These are phyloP conservation scores for Gaillardinia entomophila DNA, from an alignment of 805 yeast genomes.

Conservation along the genomic window DNA sequence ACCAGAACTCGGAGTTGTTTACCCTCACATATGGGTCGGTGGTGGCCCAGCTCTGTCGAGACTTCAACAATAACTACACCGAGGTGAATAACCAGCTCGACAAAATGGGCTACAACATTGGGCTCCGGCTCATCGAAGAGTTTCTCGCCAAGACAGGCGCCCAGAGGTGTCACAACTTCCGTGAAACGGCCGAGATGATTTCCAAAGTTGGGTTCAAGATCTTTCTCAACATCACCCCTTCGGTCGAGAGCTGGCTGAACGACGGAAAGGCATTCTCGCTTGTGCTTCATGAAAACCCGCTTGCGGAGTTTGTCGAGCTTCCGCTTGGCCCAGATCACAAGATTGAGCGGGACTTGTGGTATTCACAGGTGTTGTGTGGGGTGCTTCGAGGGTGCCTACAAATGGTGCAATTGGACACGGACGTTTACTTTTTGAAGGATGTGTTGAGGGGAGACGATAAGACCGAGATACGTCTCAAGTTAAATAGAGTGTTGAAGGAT, in stretches of 20 bases:
- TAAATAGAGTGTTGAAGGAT: constrained; percentile 73
- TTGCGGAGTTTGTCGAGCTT: constrained; percentile 91
- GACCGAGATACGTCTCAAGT: constrained; percentile 73
- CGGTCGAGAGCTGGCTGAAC: constrained; percentile 65
- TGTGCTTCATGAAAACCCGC: constrained; percentile 76
- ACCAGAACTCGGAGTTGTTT: constrained; percentile 81
- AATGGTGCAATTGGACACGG: constrained; percentile 93
- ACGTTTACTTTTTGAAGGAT: constrained; percentile 74
- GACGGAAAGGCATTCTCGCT: constrained; percentile 74
- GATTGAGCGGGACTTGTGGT: constrained; percentile 77
- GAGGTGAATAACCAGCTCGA: constrained; percentile 82
- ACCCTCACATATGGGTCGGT: constrained; percentile 94
- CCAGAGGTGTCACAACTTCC: constrained; percentile 71
- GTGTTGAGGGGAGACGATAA: constrained; percentile 72
- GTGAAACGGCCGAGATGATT: constrained; percentile 83
- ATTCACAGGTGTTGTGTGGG: constrained; percentile 85
- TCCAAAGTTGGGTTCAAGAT: constrained; percentile 86
- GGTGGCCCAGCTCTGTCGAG: constrained; percentile 86
- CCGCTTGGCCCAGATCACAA: constrained; percentile 64
- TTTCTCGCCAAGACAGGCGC: constrained; percentile 84
- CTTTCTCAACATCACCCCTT: constrained; percentile 78
- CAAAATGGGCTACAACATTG: constrained; percentile 93
- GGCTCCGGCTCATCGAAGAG: constrained; percentile 86
- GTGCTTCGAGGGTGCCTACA: constrained; percentile 87
- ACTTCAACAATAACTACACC: constrained; percentile 65